Base-by-base conservation (phyloP, 169 alveolate genomes). In the Cryptosporidium muris region DNA sequence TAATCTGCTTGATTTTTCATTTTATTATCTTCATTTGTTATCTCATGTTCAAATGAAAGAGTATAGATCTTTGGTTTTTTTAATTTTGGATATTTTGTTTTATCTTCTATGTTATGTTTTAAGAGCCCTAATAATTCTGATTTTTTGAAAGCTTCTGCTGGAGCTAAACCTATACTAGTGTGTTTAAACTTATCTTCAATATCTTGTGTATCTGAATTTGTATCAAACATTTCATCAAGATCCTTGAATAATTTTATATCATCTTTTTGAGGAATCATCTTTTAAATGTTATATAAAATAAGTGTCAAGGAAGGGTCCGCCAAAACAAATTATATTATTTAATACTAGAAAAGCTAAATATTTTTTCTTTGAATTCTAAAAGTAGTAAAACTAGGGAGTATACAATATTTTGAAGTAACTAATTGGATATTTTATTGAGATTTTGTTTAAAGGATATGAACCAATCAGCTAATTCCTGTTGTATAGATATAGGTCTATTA, bases 381-480 rank as follows among this genome's bases (percentile, higher is more conserved):
- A 25, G 25, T 25, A 25, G 25, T 25, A 25, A 25, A 25, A 25
- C 25, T 25, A 25, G 25, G 25, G 25, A 12, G 36, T 16, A 37
- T 8, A 3, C 0, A 4, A 62, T 6, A 14, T 5, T 51, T 62
- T 2, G 14, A 47, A 37, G 6, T 37, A 11, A 25, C 36, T 42
- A 64, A 47, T 64, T 60, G n/a, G 25, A 25, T 25, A 25, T 25
- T 25, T 25, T 25, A 25, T 25, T 25, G 25, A 74, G 58, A 52
- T 51, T 74, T 63, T 74, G 54, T 60, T 74, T 74, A 45, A 74
- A 74, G 12, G 54, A 68, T 12, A 9, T 74, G 60, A 74, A 74
- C 85, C 85, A 74, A 36, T 74, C 85, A 4, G 85, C 54, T n/a
- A 74, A 60, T 34, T 74, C 85, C 14, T 74, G 85, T 48, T 74